Base-by-base conservation (phyloP, 495 filamentous ascomycete genomes). In the Geopyxis carbonaria region DNA sequence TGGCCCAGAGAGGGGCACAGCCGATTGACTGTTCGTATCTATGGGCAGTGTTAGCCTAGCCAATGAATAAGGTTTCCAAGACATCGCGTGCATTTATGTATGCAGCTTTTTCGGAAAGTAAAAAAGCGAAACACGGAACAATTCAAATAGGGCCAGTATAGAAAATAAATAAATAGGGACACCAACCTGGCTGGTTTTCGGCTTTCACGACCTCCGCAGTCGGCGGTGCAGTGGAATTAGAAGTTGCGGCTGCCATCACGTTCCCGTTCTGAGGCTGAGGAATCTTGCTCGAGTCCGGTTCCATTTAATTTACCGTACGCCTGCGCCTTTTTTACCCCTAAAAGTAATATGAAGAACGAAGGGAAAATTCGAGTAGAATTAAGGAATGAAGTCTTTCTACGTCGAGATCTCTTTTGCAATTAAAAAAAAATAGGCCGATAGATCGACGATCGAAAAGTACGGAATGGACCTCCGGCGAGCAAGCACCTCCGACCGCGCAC, bases 1-100 rank as follows among this genome's bases (percentile, higher is more conserved):
- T 29, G 43, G 38, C 13, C 38, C 30, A 31, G 37, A 32, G 24
- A 44, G 20, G 25, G 42, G 32, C 10, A 22, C 20, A 20, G 32
- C 20, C 32, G 20, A 18, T 13, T 18, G 22, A 35, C 22, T 35
- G 22, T 22, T 18, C 40, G 44, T 27, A 27, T 45, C 46, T 50
- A 29, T 37, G 25, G 20, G 37, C 37, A 34, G 21, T 16, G 40
- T 27, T 24, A 46, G 29, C 27, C 42, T 38, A 40, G 23, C 22
- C 33, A 25, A 30, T 23, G 14, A 14, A 21, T 33, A 10, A 31
- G 2, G 29, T n/a, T n/a, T n/a, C n/a, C n/a, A n/a, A n/a, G n/a
- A n/a, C n/a, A n/a, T n/a, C n/a, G n/a, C n/a, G n/a, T n/a, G n/a
- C n/a, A n/a, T n/a, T n/a, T n/a, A n/a, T n/a, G n/a, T n/a, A n/a